Percentiles rank a stretch among this genome's conserved stretches.
These are phyloP conservation scores for Boletales sp. DNA, from an alignment of 768 basidiomycete genomes.

Conservation along the genomic window DNA sequence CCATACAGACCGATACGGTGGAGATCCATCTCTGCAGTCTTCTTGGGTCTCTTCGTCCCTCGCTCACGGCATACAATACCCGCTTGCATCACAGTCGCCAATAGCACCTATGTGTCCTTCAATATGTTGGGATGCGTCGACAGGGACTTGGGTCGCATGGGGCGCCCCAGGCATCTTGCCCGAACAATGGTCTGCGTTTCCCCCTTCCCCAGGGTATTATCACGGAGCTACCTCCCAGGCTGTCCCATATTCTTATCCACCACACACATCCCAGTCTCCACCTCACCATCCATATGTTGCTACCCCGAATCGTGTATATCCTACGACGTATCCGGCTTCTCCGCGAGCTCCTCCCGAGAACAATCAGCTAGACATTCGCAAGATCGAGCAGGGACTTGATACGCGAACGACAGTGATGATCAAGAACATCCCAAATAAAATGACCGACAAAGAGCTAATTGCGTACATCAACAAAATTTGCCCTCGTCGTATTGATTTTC, in stretches of 20 bases:
- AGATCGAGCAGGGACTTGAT: conserved; percentile 74
- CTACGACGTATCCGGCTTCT: conserved; percentile 23
- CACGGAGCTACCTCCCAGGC: conserved; percentile 19
- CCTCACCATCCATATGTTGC: conserved; percentile 18
- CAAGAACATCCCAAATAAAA: conserved; percentile 92
- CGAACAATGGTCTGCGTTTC: conserved; percentile 30
- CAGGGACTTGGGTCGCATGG: conserved; percentile 30
- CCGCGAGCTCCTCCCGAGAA: conserved; percentile 34
- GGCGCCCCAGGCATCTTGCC: conserved; percentile 20
- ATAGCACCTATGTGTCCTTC: conserved; percentile 26
- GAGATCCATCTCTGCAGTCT: conserved; percentile 20
- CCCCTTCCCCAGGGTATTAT: conserved; percentile 26
- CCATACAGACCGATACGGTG: conserved; percentile 20
- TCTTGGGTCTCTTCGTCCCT: conserved; percentile 27
- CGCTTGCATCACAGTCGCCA: conserved; percentile 25
- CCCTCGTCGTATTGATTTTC: conserved; percentile 76
- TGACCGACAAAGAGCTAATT: conserved; percentile 72
- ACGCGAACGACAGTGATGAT: conserved; percentile 86
- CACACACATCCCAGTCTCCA: conserved; percentile 20
- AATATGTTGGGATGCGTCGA: conserved; percentile 28
- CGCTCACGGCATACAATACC: conserved; percentile 28
- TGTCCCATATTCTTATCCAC: conserved; percentile 28
- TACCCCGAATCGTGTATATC: conserved; percentile 17
- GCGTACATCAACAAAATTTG: conserved; percentile 68
- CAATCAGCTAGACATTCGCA: conserved; percentile 62